Percentiles rank a stretch among this genome's conserved stretches.
Evolutionary conservation across 177 flowering plant species (phyloP).

Genomic region (Vitis hybrid): DNA sequence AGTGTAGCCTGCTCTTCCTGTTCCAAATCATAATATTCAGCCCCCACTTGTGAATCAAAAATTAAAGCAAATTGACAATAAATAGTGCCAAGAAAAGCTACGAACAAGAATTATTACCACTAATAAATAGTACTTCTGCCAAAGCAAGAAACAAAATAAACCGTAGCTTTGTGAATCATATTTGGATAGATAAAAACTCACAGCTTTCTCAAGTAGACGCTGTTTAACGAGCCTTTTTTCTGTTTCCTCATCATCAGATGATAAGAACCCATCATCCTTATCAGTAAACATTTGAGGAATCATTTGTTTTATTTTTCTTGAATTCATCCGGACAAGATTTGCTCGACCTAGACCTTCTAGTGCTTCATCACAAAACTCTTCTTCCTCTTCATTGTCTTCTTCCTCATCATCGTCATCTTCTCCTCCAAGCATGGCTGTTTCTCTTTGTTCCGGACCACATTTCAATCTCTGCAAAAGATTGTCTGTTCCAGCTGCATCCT

Average conservation of each 20-base stretch:
- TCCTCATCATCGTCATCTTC: constrained; percentile 36
- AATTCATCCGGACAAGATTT: constrained; percentile 33
- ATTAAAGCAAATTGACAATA: too few relatives aligned
- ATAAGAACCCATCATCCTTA: constrained; percentile 62
- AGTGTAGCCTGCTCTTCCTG: constrained; percentile 52
- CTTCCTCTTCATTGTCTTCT: constrained; percentile 33
- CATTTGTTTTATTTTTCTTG: constrained; percentile 67
- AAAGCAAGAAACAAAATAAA: constrained; percentile 1
- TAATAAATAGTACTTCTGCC: too few relatives aligned
- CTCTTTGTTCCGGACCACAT: constrained; percentile 41
- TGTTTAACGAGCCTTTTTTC: constrained; percentile 46
- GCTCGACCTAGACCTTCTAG: constrained; percentile 24
- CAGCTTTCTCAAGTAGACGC: constrained; percentile 52
- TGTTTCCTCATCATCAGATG: constrained; percentile 89
- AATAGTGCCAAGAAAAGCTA: too few relatives aligned
- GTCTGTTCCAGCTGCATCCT: constrained; percentile 86
- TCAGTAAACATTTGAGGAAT: constrained; percentile 70
- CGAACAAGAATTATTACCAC: too few relatives aligned
- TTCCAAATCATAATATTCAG: constrained; percentile 16
- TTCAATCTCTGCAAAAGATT: constrained; percentile 70
- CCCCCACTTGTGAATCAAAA: too few relatives aligned
- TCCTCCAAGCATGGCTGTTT: constrained; percentile 24
- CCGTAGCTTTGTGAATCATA: neutral
- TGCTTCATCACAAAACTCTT: constrained; percentile 30
- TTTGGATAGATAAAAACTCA: constrained; percentile 34